These are phyloP conservation scores for Daldinia bambusicola DNA, from an alignment of 495 filamentous ascomycete species.

Conservation along the genomic window DNA sequence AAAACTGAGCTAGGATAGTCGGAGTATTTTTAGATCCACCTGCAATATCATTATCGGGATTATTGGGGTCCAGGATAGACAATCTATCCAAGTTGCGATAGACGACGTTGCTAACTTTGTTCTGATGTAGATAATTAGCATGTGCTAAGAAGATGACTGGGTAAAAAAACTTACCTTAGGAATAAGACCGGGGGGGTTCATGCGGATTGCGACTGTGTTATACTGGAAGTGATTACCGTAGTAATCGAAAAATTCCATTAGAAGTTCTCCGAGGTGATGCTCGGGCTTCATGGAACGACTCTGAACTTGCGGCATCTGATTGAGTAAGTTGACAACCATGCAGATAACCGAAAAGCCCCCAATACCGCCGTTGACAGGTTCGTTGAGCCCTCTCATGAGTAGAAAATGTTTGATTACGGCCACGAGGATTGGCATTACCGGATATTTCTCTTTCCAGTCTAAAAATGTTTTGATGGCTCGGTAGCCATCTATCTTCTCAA, in stretches of 20 bases:
- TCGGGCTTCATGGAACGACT: slow-evolving; percentile 64
- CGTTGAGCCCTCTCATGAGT: slow-evolving; percentile 86
- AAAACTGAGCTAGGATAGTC: slow-evolving; percentile 71
- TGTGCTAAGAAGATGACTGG: not conserved
- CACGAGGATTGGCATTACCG: slow-evolving; percentile 83
- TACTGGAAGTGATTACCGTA: slow-evolving; percentile 86
- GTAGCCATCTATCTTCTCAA: slow-evolving; percentile 88
- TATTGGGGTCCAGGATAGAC: slow-evolving; percentile 90
- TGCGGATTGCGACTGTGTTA: slow-evolving; percentile 70
- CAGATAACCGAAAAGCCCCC: slow-evolving; percentile 95
- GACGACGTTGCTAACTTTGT: slow-evolving; percentile 46
- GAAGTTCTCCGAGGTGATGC: slow-evolving; percentile 76
- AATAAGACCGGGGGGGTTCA: slow-evolving; percentile 75
- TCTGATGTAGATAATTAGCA: slow-evolving; percentile 47
- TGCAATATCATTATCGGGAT: slow-evolving; percentile 82
- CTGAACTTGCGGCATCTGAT: slow-evolving; percentile 75
- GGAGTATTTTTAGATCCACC: slow-evolving; percentile 76
- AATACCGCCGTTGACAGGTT: slow-evolving; percentile 89
- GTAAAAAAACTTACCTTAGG: slow-evolving; percentile 70
- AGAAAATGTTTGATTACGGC: slow-evolving; percentile 92
- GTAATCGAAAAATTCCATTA: slow-evolving; percentile 87
- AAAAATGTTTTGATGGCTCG: slow-evolving; percentile 80
- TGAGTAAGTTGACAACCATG: slow-evolving; percentile 85
- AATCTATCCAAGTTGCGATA: slow-evolving; percentile 66
- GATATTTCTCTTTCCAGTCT: slow-evolving; percentile 79